These are phyloP conservation scores for Cutaneotrichosporon sp. DNA, from an alignment of 1,284 basidiomycete species.

Conservation along the genomic window DNA sequence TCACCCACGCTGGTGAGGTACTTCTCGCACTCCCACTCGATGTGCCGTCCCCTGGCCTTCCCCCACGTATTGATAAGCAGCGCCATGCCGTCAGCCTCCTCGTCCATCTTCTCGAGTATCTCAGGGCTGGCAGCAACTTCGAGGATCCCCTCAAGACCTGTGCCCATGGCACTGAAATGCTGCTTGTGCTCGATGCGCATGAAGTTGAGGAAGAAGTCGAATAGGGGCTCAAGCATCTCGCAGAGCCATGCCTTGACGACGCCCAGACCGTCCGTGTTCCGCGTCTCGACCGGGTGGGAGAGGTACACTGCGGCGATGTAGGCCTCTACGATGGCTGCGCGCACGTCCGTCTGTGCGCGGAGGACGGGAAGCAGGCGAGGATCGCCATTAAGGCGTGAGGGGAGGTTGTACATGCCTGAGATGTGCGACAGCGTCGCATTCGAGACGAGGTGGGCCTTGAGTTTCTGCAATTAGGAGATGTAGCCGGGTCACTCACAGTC, in stretches of 20 bases:
- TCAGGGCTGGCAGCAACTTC: conserved; percentile 20
- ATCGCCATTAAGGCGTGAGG: conserved; percentile 32
- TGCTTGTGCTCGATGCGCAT: conserved; percentile 35
- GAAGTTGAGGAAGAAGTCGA: conserved; percentile 41
- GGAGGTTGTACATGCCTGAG: conserved; percentile 40
- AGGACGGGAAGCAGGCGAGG: conserved; percentile 32
- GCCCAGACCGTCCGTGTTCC: conserved; percentile 21
- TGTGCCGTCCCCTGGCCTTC: conserved; percentile 12
- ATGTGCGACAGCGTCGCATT: conserved; percentile 44
- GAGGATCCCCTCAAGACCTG: conserved; percentile 23
- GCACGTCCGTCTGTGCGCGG: conserved; percentile 37
- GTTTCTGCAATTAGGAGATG: conserved; percentile 28
- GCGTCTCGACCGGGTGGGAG: conserved; percentile 26
- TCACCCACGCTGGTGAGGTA: conserved; percentile 31
- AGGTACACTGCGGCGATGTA: conserved; percentile 44
- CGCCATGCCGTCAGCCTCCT: conserved; percentile 27
- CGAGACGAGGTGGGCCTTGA: conserved; percentile 44
- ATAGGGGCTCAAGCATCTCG: conserved; percentile 43
- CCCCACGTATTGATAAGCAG: conserved; percentile 27
- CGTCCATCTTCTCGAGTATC: conserved; percentile 28
- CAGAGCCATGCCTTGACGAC: conserved; percentile 36
- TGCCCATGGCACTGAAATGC: conserved; percentile 25
- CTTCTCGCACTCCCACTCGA: conserved; percentile 30
- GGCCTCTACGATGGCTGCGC: conserved; percentile 44
- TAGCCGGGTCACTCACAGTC: conserved; percentile 26